Conservation (phyloP, 371 early-diverging fungal genomes). For the Zychaea mexicana region DNA sequence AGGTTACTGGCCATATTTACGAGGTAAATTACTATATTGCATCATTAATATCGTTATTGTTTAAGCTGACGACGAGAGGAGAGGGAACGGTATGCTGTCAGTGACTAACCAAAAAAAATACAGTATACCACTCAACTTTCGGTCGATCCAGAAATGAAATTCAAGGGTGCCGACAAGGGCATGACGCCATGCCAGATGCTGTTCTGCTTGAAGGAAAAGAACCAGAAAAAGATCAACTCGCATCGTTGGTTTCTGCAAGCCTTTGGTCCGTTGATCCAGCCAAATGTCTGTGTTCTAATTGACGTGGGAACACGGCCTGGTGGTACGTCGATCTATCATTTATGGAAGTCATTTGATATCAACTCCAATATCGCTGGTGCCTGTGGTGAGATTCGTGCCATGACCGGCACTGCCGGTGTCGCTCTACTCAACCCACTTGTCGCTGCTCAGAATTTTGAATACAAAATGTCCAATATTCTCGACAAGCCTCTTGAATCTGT, state of each 20-base stretch:
- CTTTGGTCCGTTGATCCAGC: conserved; percentile 83
- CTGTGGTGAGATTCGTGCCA: conserved; percentile 94
- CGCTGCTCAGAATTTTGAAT: conserved; percentile 87
- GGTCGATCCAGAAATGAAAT: conserved; percentile 74
- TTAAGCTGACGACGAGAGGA: too few species aligned
- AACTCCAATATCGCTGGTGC: conserved; percentile 89
- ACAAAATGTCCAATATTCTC: conserved; percentile 94
- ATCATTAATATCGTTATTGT: neutral
- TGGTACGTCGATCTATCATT: conserved; percentile 85
- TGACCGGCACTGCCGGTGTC: conserved; percentile 74
- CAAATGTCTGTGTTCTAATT: conserved; percentile 89
- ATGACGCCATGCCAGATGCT: conserved; percentile 90
- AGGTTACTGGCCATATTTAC: conserved; percentile 78
- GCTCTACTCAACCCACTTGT: conserved; percentile 87
- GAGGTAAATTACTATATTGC: conserved; percentile 48
- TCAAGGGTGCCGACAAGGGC: conserved; percentile 74
- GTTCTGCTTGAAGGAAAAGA: conserved; percentile 93
- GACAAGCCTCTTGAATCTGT: conserved; percentile 97
- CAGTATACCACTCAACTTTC: conserved; percentile 88
- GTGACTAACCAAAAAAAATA: conserved; percentile 22
- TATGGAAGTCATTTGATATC: conserved; percentile 93
- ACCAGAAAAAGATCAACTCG: conserved; percentile 92
- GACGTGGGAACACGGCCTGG: conserved; percentile 96
- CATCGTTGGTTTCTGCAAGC: conserved; percentile 98
- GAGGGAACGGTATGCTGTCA: neutral